Conservation (phyloP, 2,329 filamentous ascomycete genomes). For the Neopestalotiopsis rosae region DNA sequence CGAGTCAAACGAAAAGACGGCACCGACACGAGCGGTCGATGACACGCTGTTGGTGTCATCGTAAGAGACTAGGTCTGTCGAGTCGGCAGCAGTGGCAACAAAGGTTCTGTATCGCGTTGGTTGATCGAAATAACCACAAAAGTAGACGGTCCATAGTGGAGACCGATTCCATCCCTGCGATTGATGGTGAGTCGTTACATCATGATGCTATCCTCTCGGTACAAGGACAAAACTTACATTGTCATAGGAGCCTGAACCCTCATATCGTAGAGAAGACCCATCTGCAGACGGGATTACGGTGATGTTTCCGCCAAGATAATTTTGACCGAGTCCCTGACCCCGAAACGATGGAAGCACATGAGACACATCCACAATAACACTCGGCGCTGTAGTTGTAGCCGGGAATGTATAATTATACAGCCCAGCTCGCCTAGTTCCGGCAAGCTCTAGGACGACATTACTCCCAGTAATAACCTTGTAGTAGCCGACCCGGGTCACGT, state of each 20-base stretch:
- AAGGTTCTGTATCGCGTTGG: slow-evolving; percentile 51
- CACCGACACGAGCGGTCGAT: slow-evolving; percentile 46
- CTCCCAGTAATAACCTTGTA: slow-evolving; percentile 62
- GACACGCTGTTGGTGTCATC: slow-evolving; percentile 20
- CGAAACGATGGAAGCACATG: slow-evolving; percentile 69
- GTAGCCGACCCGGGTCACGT: slow-evolving; percentile 63
- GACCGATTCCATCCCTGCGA: slow-evolving; percentile 65
- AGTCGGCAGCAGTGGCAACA: slow-evolving; percentile 39
- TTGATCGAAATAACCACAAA: slow-evolving; percentile 65
- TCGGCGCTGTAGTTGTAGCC: slow-evolving; percentile 37
- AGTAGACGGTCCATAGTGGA: slow-evolving; percentile 66
- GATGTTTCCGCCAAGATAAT: slow-evolving; percentile 66
- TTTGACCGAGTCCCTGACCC: slow-evolving; percentile 64
- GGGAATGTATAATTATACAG: slow-evolving; percentile 68
- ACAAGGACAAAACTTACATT: slow-evolving; percentile 47
- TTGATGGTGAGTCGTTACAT: background rate
- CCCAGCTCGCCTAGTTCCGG: slow-evolving; percentile 60
- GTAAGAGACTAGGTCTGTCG: slow-evolving; percentile 38
- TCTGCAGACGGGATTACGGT: slow-evolving; percentile 50
- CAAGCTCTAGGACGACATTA: slow-evolving; percentile 62
- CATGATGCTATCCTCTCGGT: background rate
- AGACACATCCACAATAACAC: slow-evolving; percentile 68
- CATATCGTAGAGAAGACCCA: slow-evolving; percentile 49
- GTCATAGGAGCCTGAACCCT: slow-evolving; percentile 66
- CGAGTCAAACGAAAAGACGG: slow-evolving; percentile 59